Evolutionary conservation across 2,329 filamentous ascomycete genomes (phyloP), one percentile per base, ranked within the genome.

Genomic region (Sporothrix pseudoabietina): DNA sequence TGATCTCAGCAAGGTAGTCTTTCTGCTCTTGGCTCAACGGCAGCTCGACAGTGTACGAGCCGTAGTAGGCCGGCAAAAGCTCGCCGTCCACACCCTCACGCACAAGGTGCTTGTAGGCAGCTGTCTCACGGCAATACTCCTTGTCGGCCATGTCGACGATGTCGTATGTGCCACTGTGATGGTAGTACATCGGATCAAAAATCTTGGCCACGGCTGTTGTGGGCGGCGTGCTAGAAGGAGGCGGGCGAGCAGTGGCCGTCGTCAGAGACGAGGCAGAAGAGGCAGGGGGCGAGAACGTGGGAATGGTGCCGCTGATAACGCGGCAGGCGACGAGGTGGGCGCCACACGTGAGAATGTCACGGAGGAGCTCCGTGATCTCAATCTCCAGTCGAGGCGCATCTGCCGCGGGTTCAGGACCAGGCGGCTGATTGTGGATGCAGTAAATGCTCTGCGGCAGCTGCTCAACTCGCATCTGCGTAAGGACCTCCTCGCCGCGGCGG

Each of bases 161-260:
- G 69, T 77, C 75, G 19, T 57, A 70, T 0, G 66, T 47, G 3
- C 75, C 75, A 54, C 70, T 73, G 52, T 76, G 65, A 63, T 74
- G 69, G 66, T 74, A 77, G 69, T 76, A 77, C 19, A 77, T 52
- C 1, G 76, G 76, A 26, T 77, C 75, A 35, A 69, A 77, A 14
- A 76, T 35, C 39, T 77, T 77, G 66, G 76, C 75, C 2, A 76
- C 76, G 16, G 75, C 12, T 12, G 55, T n/a, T 6, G 71, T 41
- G 1, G 41, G 22, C 4, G 26, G 41, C 1, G 39, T 12, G 35
- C 10, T 12, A 32, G 44, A 12, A 22, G 70, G 26, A 6, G 32
- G 19, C 4, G 49, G 39, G 12, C 22, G 39, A 16, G 59, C 16
- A 9, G 39, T 47, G 1, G 8, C 30, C 9, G 7, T 47, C 4